Conservation (phyloP, 2,329 filamentous ascomycete species). For the Colletotrichum tropicale region DNA sequence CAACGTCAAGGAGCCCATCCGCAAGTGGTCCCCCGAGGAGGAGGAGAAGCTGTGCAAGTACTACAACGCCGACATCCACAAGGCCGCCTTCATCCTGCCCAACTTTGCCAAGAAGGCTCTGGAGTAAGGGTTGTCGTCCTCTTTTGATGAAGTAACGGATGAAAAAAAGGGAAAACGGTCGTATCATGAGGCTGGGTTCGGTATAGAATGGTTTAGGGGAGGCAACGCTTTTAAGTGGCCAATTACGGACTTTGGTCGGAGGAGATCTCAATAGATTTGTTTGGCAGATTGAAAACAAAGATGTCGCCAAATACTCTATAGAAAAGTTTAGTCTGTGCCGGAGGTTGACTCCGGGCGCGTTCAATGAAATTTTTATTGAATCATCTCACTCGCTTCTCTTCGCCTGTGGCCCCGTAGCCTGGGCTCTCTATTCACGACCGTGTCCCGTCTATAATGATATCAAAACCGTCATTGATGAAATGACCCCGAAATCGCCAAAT, state of each 20-base stretch:
- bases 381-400: neutral
- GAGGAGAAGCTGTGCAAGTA: conserved; percentile 94
- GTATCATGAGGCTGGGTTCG: neutral
- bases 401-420: neutral
- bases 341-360: conserved; percentile 1
- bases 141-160: neutral
- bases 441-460: neutral
- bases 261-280: neutral
- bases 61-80: conserved; percentile 97
- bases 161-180: neutral
- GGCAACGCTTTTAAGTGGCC: neutral
- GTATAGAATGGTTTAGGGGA: neutral
- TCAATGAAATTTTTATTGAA: conserved; percentile 9
- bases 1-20: conserved; percentile 84
- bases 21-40: conserved; percentile 82
- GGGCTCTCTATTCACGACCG: neutral
- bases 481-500: neutral
- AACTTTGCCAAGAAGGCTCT: conserved; percentile 87
- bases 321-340: neutral
- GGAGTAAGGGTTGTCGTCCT: conserved; percentile 41
- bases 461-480: neutral
- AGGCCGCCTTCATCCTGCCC: conserved; percentile 90
- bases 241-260: neutral
- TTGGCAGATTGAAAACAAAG: neutral
- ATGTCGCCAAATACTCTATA: neutral